Percentiles rank a stretch among this genome's conserved stretches.
phyloP scores from a whole-genome alignment of 2,329 filamentous ascomycete species.

The Leptographium procerum region DNA sequence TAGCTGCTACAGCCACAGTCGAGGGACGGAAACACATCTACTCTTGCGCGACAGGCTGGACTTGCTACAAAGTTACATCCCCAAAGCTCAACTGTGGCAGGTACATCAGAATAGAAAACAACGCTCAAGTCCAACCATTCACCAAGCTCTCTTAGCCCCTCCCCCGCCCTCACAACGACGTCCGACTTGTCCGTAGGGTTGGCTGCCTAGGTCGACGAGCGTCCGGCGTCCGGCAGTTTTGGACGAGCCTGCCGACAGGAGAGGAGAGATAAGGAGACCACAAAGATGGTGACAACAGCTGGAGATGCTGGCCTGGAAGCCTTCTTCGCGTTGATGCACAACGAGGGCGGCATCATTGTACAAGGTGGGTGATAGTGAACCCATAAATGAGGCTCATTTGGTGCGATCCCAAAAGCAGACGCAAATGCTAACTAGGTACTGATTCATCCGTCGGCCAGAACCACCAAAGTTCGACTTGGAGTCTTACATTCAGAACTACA shows the following conservation, averaged over 20 bases:
- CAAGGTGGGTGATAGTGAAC: slow-evolving; percentile 24
- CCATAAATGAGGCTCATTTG: not conserved
- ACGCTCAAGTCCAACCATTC: not conserved
- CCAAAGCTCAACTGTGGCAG: not conserved
- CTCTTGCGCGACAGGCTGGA: not conserved
- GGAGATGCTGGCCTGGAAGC: slow-evolving; percentile 3
- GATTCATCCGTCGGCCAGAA: slow-evolving; percentile 36
- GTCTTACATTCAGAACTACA: slow-evolving; percentile 81
- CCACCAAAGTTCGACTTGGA: slow-evolving; percentile 84
- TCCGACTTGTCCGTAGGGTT: not conserved
- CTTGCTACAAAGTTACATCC: not conserved
- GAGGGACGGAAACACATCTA: not conserved
- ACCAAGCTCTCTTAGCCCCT: not conserved
- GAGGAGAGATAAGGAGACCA: not conserved
- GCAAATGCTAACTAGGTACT: not conserved
- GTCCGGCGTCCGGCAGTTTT: not conserved
- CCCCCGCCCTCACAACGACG: not conserved
- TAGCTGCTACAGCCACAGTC: not conserved
- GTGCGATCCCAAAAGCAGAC: not conserved
- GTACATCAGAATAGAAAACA: not conserved
- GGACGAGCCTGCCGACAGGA: not conserved
- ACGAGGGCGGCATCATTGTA: slow-evolving; percentile 34
- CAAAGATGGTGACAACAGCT: not conserved
- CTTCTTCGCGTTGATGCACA: slow-evolving; percentile 36
- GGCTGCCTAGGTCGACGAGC: not conserved